phyloP scores from a whole-genome alignment of 1,139 yeast species.

The Blastobotrys raffinosifermentans region DNA sequence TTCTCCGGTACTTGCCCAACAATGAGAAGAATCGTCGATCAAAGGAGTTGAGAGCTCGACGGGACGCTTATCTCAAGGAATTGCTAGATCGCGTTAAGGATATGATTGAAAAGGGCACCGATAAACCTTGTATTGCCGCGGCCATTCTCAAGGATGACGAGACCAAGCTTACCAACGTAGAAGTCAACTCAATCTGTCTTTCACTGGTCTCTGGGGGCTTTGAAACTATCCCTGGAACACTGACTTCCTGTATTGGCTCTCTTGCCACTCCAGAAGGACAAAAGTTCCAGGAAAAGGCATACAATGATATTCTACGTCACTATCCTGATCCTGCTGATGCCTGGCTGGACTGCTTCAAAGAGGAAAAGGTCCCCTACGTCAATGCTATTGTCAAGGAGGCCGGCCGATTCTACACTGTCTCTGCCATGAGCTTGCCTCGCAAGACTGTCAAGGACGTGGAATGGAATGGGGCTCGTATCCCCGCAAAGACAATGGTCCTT shows the following conservation, averaged over 20 bases:
- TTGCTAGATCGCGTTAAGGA: slow-evolving; percentile 32
- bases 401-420: slow-evolving; percentile 54
- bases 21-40: slow-evolving; percentile 33
- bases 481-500: slow-evolving; percentile 48
- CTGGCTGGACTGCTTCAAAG: slow-evolving; percentile 40
- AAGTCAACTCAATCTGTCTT: slow-evolving; percentile 55
- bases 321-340: slow-evolving; percentile 38
- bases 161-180: slow-evolving; percentile 31
- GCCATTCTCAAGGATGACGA: slow-evolving; percentile 34
- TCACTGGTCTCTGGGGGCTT: slow-evolving; percentile 74
- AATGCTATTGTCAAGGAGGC: slow-evolving; percentile 58
- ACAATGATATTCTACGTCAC: slow-evolving; percentile 34
- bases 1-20: slow-evolving; percentile 33
- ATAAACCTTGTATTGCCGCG: slow-evolving; percentile 42
- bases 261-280: slow-evolving; percentile 46
- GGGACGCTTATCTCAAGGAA: slow-evolving; percentile 48
- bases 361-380: slow-evolving; percentile 42
- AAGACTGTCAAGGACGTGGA: slow-evolving; percentile 45
- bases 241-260: slow-evolving; percentile 55
- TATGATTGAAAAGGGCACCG: slow-evolving; percentile 26
- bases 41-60: slow-evolving; percentile 37
- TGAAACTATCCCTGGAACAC: slow-evolving; percentile 61
- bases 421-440: slow-evolving; percentile 61
- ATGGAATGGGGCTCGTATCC: slow-evolving; percentile 40
- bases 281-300: slow-evolving; percentile 41